Conservation (phyloP, 202 grass and related monocot species). For the Schoenoplectus tabernaemontani region DNA sequence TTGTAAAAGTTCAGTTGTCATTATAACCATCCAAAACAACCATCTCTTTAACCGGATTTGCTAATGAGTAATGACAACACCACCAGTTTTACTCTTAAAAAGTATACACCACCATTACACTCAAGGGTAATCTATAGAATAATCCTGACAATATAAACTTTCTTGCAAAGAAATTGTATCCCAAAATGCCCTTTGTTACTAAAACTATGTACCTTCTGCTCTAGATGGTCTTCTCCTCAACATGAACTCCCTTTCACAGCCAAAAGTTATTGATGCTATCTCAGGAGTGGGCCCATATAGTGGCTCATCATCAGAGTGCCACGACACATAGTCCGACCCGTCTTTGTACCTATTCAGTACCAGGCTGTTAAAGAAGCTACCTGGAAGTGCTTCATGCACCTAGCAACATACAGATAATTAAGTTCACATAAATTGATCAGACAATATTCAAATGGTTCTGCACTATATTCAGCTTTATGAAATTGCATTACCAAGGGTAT, state of each 20-base stretch:
- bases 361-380: conserved; percentile 81
- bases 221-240: conserved; percentile 52
- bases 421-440: conserved; percentile 5
- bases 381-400: conserved; percentile 62
- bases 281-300: conserved; percentile 73
- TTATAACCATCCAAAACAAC: background rate
- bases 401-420: conserved; percentile 17
- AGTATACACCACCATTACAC: background rate
- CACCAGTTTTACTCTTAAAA: background rate
- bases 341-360: conserved; percentile 78
- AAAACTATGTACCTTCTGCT: conserved; percentile 32
- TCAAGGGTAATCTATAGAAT: background rate
- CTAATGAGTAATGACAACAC: background rate
- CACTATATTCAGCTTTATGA: background rate
- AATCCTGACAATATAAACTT: background rate
- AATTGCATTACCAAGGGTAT: background rate
- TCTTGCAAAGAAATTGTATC: background rate
- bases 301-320: conserved; percentile 81
- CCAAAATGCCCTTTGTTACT: background rate
- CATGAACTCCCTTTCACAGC: conserved; percentile 71
- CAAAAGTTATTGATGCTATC: conserved; percentile 69
- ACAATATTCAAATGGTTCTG: background rate
- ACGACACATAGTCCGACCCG: conserved; percentile 78
- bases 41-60: background rate
- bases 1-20: background rate